Evolutionary conservation across 805 yeast genomes (phyloP).

Genomic region (Candida oleophila): DNA sequence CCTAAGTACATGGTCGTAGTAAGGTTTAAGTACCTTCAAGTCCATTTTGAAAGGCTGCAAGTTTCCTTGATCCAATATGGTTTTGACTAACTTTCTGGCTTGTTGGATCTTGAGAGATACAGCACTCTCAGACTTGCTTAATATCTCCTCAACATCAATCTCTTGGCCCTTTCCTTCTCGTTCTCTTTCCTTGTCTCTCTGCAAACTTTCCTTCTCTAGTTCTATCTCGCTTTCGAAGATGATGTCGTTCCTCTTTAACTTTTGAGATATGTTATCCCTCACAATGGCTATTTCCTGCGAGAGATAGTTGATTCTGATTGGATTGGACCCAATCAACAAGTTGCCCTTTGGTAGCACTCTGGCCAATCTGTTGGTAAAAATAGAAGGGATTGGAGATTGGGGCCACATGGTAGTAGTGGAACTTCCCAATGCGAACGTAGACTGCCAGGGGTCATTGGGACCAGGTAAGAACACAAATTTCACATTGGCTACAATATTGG

Average conservation of each 20-base stretch:
- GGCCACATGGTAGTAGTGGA: slow-evolving; percentile 49
- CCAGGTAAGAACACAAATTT: slow-evolving; percentile 83
- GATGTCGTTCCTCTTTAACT: slow-evolving; percentile 71
- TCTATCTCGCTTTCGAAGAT: slow-evolving; percentile 44
- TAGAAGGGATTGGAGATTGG: slow-evolving; percentile 63
- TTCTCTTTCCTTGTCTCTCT: slow-evolving; percentile 18
- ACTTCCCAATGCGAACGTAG: slow-evolving; percentile 61
- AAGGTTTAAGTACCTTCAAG: slow-evolving; percentile 65
- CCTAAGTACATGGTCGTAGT: slow-evolving; percentile 65
- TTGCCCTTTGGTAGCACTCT: slow-evolving; percentile 39
- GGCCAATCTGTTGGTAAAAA: slow-evolving; percentile 67
- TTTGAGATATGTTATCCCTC: slow-evolving; percentile 69
- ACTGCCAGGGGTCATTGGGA: slow-evolving; percentile 89
- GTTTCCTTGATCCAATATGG: slow-evolving; percentile 84
- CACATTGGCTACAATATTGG: slow-evolving; percentile 48
- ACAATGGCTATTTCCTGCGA: slow-evolving; percentile 79
- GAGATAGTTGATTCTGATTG: slow-evolving; percentile 71
- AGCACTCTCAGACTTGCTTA: slow-evolving; percentile 15
- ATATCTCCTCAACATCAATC: slow-evolving; percentile 14
- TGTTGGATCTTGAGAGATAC: slow-evolving; percentile 50
- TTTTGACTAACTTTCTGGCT: slow-evolving; percentile 71
- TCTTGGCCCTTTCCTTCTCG: slow-evolving; percentile 19
- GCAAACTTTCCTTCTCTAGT: slow-evolving; percentile 24
- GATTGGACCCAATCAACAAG: slow-evolving; percentile 59
- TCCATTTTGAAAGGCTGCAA: slow-evolving; percentile 73